phyloP scores from a whole-genome alignment of 805 yeast genomes.

The Komagataella ulmi region DNA sequence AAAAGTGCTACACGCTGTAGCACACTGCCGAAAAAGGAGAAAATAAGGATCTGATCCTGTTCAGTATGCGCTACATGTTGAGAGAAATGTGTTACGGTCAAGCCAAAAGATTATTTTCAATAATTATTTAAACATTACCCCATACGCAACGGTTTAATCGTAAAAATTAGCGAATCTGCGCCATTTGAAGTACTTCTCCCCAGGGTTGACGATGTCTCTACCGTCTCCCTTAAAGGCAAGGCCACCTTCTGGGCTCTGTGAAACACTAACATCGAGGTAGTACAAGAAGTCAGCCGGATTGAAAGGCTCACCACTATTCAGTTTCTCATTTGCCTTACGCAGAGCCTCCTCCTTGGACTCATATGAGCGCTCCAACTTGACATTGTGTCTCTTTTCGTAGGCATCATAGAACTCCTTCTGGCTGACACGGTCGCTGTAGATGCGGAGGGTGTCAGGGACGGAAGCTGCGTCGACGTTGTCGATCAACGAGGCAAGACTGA shows the following conservation, averaged over 20 bases:
- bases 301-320: constrained; percentile 15
- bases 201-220: constrained; percentile 31
- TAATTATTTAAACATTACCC: neutral
- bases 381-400: constrained; percentile 26
- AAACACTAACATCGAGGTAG: constrained; percentile 21
- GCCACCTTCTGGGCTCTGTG: constrained; percentile 29
- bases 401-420: constrained; percentile 22
- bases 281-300: constrained; percentile 18
- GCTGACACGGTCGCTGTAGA: constrained; percentile 27
- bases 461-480: constrained; percentile 17
- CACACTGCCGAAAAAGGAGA: neutral
- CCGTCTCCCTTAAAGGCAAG: constrained; percentile 17
- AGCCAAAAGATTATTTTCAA: neutral
- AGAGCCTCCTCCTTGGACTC: constrained; percentile 18
- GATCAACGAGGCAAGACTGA: constrained; percentile 25
- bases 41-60: neutral
- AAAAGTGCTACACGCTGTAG: neutral
- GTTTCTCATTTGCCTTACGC: constrained; percentile 16
- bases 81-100: neutral
- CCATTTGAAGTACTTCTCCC: constrained; percentile 30
- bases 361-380: constrained; percentile 19
- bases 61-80: neutral
- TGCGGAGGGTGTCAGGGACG: constrained; percentile 29
- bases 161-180: constrained; percentile 11
- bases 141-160: neutral